These are phyloP conservation scores for Mycena belliarum DNA, from an alignment of 768 basidiomycete genomes.

Conservation along the genomic window DNA sequence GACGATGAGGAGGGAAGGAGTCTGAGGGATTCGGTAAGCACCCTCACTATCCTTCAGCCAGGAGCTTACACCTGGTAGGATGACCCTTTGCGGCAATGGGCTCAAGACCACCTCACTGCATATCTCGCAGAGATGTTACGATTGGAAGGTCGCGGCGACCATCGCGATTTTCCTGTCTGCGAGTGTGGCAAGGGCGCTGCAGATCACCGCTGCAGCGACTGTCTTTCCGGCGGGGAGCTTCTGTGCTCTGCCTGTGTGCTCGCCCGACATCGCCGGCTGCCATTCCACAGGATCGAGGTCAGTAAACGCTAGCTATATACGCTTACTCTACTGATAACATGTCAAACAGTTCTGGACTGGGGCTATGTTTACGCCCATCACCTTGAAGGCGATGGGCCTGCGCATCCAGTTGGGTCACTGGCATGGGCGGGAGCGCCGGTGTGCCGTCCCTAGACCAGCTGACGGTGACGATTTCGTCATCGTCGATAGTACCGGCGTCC, in stretches of 20 bases:
- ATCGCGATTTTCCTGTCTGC: not conserved
- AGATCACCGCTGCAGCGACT: not conserved
- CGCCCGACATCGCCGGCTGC: not conserved
- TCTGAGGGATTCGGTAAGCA: too few relatives aligned
- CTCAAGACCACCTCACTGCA: not conserved
- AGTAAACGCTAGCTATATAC: not conserved
- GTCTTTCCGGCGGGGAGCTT: not conserved
- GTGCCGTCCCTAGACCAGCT: not conserved
- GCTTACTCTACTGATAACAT: not conserved
- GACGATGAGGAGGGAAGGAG: too few relatives aligned
- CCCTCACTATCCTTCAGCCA: too few relatives aligned
- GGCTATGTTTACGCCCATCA: not conserved
- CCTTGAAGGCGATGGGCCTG: not conserved
- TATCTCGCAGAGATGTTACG: not conserved
- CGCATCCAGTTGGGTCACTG: not conserved
- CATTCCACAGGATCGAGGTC: not conserved
- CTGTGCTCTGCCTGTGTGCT: not conserved
- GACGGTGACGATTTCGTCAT: not conserved
- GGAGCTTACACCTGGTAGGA: not conserved
- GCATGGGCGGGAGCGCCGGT: not conserved
- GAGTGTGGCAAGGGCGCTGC: not conserved
- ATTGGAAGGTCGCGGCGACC: not conserved
- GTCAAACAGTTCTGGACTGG: conserved; percentile 9
- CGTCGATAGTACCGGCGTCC: not conserved
- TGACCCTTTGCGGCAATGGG: not conserved